These are phyloP conservation scores for Wickerhamiella cacticola DNA, from an alignment of 805 yeast species.

Conservation along the genomic window DNA sequence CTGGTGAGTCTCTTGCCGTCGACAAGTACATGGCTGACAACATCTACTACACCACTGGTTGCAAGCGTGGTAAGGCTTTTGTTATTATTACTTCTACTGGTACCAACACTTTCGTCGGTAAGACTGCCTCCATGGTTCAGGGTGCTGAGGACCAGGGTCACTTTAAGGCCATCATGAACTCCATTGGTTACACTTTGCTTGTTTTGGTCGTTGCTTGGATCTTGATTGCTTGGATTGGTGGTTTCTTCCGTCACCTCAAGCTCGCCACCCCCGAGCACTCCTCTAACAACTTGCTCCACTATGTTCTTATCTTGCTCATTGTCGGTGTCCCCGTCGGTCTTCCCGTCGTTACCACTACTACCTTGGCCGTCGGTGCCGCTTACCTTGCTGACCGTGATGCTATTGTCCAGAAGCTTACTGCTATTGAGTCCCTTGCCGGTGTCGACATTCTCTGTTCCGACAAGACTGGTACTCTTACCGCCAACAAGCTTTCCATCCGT, in stretches of 20 bases:
- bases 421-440: conserved; percentile 94
- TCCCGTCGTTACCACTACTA: conserved; percentile 96
- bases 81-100: conserved; percentile 90
- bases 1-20: conserved; percentile 95
- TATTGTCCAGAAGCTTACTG: conserved; percentile 90
- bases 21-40: conserved; percentile 87
- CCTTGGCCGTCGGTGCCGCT: conserved; percentile 99
- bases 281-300: conserved; percentile 54
- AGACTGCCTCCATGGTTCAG: conserved; percentile 95
- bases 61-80: conserved; percentile 92
- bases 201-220: conserved; percentile 78
- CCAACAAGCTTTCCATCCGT: conserved; percentile 88
- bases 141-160: conserved; percentile 96
- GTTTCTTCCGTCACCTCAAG: conserved; percentile 86
- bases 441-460: conserved; percentile 95
- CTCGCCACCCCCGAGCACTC: conserved; percentile 50
- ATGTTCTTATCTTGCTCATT: conserved; percentile 88
- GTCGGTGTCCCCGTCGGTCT: conserved; percentile 98
- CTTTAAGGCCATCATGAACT: conserved; percentile 94
- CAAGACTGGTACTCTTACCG: conserved; percentile 95
- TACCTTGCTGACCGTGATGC: conserved; percentile 94
- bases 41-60: conserved; percentile 86
- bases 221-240: conserved; percentile 82
- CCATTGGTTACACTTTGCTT: conserved; percentile 85
- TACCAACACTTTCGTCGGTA: conserved; percentile 90